Evolutionary conservation across 2,329 filamentous ascomycete species (phyloP), one percentile per base, ranked within the genome.

Genomic region (Cercospora janseana): DNA sequence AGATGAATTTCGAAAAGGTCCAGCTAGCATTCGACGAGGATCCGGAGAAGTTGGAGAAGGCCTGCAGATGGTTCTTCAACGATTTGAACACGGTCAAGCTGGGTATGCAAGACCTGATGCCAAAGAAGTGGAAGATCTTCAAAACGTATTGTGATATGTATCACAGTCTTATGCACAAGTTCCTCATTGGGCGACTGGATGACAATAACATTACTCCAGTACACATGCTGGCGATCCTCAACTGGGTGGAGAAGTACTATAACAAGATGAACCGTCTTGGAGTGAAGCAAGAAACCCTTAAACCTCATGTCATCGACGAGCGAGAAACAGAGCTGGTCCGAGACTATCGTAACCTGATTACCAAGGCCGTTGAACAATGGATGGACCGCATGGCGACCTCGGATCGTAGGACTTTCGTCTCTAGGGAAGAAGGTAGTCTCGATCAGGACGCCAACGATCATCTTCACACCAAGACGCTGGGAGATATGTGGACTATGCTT

Each of bases 401-500:
- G 35, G 94, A 98, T 70, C 81, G 80, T 64, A 86, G 84, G 62
- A 86, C 88, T 60, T 94, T 98, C 69, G 75, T 82, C 40, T 83
- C 89, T 49, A 83, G 91, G 56, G 84, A 83, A 60, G 79, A 85
- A 52, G 87, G 90, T 62, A 88, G 91, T 65, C 77, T 96, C 56
- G 90, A 95, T 66, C 83, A 82, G 61, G 90, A 94, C 69, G 84
- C 91, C 65, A 90, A 94, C 67, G 89, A 89, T 53, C 91, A 88
- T 68, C 91, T 95, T 72, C 85, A 92, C 42, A 96, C 91, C 44
- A 91, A 88, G 72, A 95, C 91, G 54, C 76, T 95, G 46, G 86
- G 91, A 49, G 91, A 95, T 64, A 86, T 97, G 77, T 98, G 94
- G 91, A 87, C 91, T 53, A 97, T 98, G 90, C 77, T 98, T 56